Base-by-base conservation (phyloP, 2,329 filamentous ascomycete species). In the Pseudogymnoascus sp. region DNA sequence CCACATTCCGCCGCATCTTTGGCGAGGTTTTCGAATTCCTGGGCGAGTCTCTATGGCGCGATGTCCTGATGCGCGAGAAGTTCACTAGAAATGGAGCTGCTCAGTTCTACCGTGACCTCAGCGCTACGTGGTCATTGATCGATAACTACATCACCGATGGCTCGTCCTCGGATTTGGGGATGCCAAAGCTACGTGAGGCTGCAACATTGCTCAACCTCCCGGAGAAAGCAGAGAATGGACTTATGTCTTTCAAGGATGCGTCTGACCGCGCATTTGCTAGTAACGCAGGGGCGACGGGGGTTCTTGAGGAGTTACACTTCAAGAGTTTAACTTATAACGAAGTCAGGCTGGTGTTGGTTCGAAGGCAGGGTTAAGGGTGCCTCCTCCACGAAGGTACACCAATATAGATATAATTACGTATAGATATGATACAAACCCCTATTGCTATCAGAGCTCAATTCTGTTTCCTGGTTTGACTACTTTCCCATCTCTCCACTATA, bases 71-170 rank as follows among this genome's bases (percentile, higher is more conserved):
- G 72, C 82, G 84, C 34, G 86, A 93, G 72, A 85, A 82, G 8
- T 99, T 99, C 76, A 96, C 93, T 0, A 86, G 87, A 0, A 82
- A 87, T 0, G 95, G 95, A 12, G 91, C 92, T 1, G 82, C 85
- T 3, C 93, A 97, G 73, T 84, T 97, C 62, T 77, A 80, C 40
- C 84, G 86, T 37, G 95, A 99, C 73, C 75, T 96, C 18, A 79
- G 80, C n/a, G 90, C 90, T 64, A 79, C 97, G 16, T 84, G 84
- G 68, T 79, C 81, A 0, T 80, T 90, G 0, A 78, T 96, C 12
- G 89, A 96, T 69, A 80, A 81, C 7, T 83, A 84, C 66, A 82
- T 91, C 14, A 85, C 72, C 67, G 82, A 73, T 71, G 84, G 74
- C 71, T 84, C 72, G 77, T 79, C 63, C 1, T 78, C 79, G 1